phyloP scores from a whole-genome alignment of 2,329 filamentous ascomycete genomes.

The Chaetomium sp. region DNA sequence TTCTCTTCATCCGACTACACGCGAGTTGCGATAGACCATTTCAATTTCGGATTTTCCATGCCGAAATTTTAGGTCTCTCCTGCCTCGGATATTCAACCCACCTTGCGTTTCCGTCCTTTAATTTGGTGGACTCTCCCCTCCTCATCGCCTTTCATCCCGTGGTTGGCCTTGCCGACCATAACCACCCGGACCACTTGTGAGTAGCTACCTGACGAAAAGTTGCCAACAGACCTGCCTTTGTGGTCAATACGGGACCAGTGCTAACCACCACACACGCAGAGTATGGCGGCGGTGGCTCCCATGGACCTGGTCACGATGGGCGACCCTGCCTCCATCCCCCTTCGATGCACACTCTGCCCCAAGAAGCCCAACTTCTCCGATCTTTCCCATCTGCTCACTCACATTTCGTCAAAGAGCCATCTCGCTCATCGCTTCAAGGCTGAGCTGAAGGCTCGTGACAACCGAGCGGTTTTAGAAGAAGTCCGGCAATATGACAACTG shows the following conservation, averaged over 20 bases:
- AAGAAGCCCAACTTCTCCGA: slow-evolving; percentile 79
- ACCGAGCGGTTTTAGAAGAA: slow-evolving; percentile 55
- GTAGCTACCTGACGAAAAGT: slow-evolving; percentile 6
- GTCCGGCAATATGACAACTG: slow-evolving; percentile 69
- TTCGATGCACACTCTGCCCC: slow-evolving; percentile 78
- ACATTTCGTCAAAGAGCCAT: slow-evolving; percentile 89
- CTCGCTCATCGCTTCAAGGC: slow-evolving; percentile 77
- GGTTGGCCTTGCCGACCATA: slow-evolving; percentile 3
- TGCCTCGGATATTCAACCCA: slow-evolving; percentile 5
- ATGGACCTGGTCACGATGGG: slow-evolving; percentile 20
- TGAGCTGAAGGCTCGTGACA: slow-evolving; percentile 62
- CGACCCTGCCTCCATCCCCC: slow-evolving; percentile 44
- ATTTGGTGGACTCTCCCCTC: slow-evolving; percentile 1
- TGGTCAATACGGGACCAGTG: neutral
- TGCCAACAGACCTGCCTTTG: neutral
- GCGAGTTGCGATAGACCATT: neutral
- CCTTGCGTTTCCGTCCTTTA: neutral
- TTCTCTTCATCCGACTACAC: no score
- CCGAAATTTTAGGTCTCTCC: slow-evolving; percentile 13
- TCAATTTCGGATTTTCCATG: neutral
- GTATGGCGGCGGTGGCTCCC: slow-evolving; percentile 33
- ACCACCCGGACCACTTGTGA: slow-evolving; percentile 11
- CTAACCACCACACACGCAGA: slow-evolving; percentile 20
- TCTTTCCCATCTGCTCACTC: slow-evolving; percentile 83
- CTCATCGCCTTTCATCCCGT: slow-evolving; percentile 12